Evolutionary conservation across 495 filamentous ascomycete species (phyloP).

Genomic region (Neurospora sp.): DNA sequence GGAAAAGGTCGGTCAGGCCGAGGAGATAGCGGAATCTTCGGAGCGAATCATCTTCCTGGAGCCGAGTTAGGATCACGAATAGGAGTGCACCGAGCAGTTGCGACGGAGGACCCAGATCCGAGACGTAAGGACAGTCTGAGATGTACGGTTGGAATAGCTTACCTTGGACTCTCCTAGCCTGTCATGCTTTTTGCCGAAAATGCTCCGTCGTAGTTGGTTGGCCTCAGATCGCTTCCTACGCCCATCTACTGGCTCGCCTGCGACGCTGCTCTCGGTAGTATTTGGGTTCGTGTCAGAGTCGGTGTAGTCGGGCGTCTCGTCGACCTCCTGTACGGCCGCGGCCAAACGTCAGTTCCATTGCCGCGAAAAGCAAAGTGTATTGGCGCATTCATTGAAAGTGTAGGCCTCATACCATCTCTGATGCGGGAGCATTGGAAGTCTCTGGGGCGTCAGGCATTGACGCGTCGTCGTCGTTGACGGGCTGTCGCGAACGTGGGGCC

Average conservation of each 20-base stretch:
- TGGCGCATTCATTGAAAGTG: background rate
- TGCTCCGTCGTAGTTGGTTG: conserved; percentile 75
- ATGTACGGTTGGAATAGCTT: conserved; percentile 13
- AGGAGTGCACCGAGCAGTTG: background rate
- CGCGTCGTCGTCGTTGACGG: conserved; percentile 42
- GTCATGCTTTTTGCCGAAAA: conserved; percentile 92
- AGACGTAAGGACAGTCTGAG: background rate
- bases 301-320: conserved; percentile 77
- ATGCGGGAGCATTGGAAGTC: conserved; percentile 19
- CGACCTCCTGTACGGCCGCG: conserved; percentile 44
- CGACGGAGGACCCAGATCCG: background rate
- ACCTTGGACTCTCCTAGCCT: conserved; percentile 85
- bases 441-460: conserved; percentile 55
- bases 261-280: conserved; percentile 80
- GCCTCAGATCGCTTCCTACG: conserved; percentile 77
- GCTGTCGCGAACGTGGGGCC: conserved; percentile 46
- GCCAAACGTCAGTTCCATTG: conserved; percentile 11
- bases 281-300: conserved; percentile 92
- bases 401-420: conserved; percentile 38
- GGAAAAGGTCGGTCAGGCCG: conserved; percentile 92
- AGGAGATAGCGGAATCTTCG: conserved; percentile 92
- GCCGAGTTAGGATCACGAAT: conserved; percentile 6
- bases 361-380: background rate
- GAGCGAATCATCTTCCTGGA: conserved; percentile 88
- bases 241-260: conserved; percentile 68